Percentiles rank a stretch among this genome's conserved stretches.
Conservation (phyloP, 2,329 filamentous ascomycete genomes). For the Exophiala xenobiotica region DNA sequence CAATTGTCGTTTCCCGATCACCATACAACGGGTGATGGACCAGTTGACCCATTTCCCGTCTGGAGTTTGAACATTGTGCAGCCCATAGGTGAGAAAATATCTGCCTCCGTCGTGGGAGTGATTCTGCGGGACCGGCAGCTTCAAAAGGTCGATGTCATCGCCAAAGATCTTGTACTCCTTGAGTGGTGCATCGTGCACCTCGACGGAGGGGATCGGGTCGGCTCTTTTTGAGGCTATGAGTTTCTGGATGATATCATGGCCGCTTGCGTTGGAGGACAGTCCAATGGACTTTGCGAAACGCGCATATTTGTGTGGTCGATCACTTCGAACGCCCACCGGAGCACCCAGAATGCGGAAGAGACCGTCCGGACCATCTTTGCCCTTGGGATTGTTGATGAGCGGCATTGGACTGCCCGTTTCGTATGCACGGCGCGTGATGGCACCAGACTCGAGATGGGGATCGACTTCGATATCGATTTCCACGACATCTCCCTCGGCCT, state of each 20-base stretch:
- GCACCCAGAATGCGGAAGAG: slow-evolving; percentile 52
- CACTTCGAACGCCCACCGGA: slow-evolving; percentile 40
- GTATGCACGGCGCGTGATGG: too few species aligned
- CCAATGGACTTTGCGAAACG: slow-evolving; percentile 46
- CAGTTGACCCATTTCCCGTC: slow-evolving; percentile 48
- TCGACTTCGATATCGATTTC: slow-evolving; percentile 47
- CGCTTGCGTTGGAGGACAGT: slow-evolving; percentile 39
- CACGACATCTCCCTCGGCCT: slow-evolving; percentile 44
- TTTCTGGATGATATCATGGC: slow-evolving; percentile 44
- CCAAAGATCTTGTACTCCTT: slow-evolving; percentile 44
- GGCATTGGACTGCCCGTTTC: too few species aligned
- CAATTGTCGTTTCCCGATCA: slow-evolving; percentile 45
- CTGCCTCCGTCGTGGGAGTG: slow-evolving; percentile 50
- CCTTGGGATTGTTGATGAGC: slow-evolving; percentile 54
- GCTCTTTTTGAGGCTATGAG: slow-evolving; percentile 40
- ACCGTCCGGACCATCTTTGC: slow-evolving; percentile 45
- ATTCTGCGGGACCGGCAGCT: slow-evolving; percentile 44
- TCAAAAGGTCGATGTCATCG: slow-evolving; percentile 46
- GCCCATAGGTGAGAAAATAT: slow-evolving; percentile 53
- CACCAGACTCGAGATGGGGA: slow-evolving; percentile 49
- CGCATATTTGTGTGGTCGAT: slow-evolving; percentile 38
- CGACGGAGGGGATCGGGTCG: slow-evolving; percentile 36
- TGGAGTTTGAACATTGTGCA: slow-evolving; percentile 49
- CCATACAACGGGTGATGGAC: slow-evolving; percentile 46
- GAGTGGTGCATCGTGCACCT: slow-evolving; percentile 41